Percentiles rank a stretch among this genome's conserved stretches.
Conservation (phyloP, 208 protist species). For the Leishmania guyanensis region DNA sequence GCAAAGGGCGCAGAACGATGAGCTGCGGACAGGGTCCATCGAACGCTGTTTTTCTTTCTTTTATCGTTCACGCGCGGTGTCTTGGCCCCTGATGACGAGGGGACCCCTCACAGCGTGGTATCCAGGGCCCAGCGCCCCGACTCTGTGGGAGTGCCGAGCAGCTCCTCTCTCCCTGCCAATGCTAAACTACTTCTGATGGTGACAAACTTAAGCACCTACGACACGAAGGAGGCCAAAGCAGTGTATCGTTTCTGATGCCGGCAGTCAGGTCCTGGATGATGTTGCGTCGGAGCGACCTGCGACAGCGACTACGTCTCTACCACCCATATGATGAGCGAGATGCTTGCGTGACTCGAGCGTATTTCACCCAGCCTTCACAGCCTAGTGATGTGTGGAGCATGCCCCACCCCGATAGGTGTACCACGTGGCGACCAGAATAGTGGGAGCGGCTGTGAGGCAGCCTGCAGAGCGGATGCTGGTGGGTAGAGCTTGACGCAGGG, state of each 20-base stretch:
- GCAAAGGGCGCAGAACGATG: background rate
- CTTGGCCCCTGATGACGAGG: background rate
- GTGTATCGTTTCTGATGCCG: background rate
- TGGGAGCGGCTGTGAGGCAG: background rate
- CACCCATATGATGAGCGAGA: background rate
- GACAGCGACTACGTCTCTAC: background rate
- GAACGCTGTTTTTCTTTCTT: conserved; percentile 3
- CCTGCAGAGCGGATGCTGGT: background rate
- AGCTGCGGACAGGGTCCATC: background rate
- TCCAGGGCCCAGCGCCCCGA: background rate
- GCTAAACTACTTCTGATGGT: background rate
- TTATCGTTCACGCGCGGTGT: background rate
- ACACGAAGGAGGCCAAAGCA: background rate
- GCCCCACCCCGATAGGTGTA: background rate
- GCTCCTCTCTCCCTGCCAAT: background rate
- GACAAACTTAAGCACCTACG: background rate
- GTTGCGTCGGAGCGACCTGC: background rate
- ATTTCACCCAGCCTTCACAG: background rate
- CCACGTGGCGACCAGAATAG: background rate
- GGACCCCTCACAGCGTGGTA: background rate
- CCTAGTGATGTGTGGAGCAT: background rate
- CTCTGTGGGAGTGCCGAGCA: background rate
- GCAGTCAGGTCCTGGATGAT: background rate
- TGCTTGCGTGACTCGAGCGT: background rate
- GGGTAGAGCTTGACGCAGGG: background rate